Base-by-base conservation (phyloP, 331 rosid genomes). In the Dryas integrifolia region DNA sequence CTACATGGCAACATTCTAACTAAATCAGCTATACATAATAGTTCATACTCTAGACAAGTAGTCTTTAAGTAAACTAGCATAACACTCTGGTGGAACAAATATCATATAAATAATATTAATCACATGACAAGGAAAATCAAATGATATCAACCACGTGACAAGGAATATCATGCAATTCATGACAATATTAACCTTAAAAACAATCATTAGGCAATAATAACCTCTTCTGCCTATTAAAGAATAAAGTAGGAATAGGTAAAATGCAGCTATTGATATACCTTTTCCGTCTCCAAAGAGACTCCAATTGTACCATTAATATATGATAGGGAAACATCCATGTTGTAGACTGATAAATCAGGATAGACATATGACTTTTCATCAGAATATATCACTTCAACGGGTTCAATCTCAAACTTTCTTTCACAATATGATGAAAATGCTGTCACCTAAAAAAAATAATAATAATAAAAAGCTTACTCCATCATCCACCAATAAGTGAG, bases 321-420 rank as follows among this genome's bases (percentile, higher is more conserved):
- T 14, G 96, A 77, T 18, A 95, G 79, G 62, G 96, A 80, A 80
- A 92, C 96, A 72, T 92, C 96, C 93, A 95, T 88, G 73, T 84
- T 78, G 90, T 95, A 88, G 79, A 89, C 64, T 40, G 96, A 89
- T 71, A 92, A 79, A 69, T 95, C 99, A 44, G 99, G 99, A 85
- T 87, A 92, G 65, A 83, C 77, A 69, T 68, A 64, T 7, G 96
- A 80, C 76, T 75, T 87, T 76, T 96, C 99, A 85, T 95, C 88
- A 18, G 97, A 75, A 75, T 75, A 79, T 66, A 81, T 74, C 68
- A 95, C 99, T 95, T 92, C 89, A 63, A 95, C 97, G 10, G 97
- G 99, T 80, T 91, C 99, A 64, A 92, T 83, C 72, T 87, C 87
- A 81, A 89, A 92, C 73, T 92, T 92, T 21, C 79, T 85, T 77